These are phyloP conservation scores for Sporopachydermia quercuum DNA, from an alignment of 805 yeast species.

Conservation along the genomic window DNA sequence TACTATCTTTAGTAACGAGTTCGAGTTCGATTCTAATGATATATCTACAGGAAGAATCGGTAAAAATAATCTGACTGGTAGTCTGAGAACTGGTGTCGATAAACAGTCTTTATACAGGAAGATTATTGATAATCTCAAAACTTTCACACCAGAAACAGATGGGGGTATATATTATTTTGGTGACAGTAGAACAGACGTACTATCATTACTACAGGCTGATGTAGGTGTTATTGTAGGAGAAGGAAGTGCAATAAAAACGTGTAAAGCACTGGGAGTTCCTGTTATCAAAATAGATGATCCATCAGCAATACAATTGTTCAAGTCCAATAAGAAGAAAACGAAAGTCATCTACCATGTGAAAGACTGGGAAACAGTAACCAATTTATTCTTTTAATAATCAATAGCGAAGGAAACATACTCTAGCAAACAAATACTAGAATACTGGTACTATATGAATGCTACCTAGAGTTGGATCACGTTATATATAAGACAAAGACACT, in stretches of 20 bases:
- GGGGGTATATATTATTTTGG: constrained; percentile 34
- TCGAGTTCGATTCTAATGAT: constrained; percentile 21
- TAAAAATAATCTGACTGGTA: constrained; percentile 10
- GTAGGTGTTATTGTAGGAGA: constrained; percentile 31
- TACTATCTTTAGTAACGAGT: constrained; percentile 34
- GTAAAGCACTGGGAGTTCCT: constrained; percentile 14
- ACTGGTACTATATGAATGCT: too few species aligned
- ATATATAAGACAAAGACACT: too few species aligned
- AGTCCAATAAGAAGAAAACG: too few species aligned
- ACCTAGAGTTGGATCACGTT: too few species aligned
- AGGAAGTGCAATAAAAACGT: constrained; percentile 19
- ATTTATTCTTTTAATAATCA: too few species aligned
- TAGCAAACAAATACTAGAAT: too few species aligned
- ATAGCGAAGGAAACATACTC: too few species aligned
- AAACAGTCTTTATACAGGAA: constrained; percentile 21
- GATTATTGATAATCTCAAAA: constrained; percentile 10
- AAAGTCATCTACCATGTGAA: too few species aligned
- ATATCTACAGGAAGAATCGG: constrained; percentile 15
- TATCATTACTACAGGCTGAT: constrained; percentile 32
- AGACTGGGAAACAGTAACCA: too few species aligned
- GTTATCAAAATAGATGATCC: constrained; percentile 2
- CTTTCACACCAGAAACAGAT: constrained; percentile 6
- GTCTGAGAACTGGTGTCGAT: constrained; percentile 39
- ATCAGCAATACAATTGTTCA: too few species aligned
- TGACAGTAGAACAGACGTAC: constrained; percentile 46